phyloP scores from a whole-genome alignment of 148 eudicot genomes.

The Cornus kousa region DNA sequence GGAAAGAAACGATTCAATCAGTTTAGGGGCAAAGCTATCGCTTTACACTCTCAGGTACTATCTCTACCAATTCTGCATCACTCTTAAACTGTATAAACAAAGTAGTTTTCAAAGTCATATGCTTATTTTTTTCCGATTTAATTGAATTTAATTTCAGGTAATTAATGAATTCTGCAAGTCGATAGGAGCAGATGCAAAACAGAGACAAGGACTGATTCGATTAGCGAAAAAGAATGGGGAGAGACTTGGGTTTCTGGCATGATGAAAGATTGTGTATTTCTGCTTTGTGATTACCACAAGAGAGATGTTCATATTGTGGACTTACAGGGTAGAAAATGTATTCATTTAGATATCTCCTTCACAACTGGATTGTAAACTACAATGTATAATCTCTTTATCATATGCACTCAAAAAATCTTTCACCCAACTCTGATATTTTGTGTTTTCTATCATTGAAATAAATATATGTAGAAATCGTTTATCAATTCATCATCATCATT shows the following conservation, averaged over 20 bases:
- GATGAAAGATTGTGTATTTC: slow-evolving; percentile 4
- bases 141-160: slow-evolving; percentile 37
- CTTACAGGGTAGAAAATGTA: slow-evolving; percentile 17
- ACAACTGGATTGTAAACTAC: neutral
- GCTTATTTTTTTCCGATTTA: too few relatives aligned
- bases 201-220: slow-evolving; percentile 87
- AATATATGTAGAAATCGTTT: too few relatives aligned
- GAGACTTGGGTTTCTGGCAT: slow-evolving; percentile 80
- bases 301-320: neutral
- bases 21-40: slow-evolving; percentile 94
- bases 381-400: neutral
- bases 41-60: slow-evolving; percentile 90
- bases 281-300: neutral
- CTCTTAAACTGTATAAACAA: neutral
- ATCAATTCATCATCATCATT: too few relatives aligned
- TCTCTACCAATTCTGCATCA: neutral
- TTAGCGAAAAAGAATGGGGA: slow-evolving; percentile 95
- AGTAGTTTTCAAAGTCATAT: too few relatives aligned
- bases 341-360: neutral
- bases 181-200: slow-evolving; percentile 90
- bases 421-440: neutral
- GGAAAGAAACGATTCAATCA: slow-evolving; percentile 92
- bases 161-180: slow-evolving; percentile 96
- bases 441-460: too few relatives aligned
- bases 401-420: neutral